Percentiles rank a stretch among this genome's conserved stretches.
phyloP scores from a whole-genome alignment of 1,284 basidiomycete genomes.

The Rhodotorula sp. region DNA sequence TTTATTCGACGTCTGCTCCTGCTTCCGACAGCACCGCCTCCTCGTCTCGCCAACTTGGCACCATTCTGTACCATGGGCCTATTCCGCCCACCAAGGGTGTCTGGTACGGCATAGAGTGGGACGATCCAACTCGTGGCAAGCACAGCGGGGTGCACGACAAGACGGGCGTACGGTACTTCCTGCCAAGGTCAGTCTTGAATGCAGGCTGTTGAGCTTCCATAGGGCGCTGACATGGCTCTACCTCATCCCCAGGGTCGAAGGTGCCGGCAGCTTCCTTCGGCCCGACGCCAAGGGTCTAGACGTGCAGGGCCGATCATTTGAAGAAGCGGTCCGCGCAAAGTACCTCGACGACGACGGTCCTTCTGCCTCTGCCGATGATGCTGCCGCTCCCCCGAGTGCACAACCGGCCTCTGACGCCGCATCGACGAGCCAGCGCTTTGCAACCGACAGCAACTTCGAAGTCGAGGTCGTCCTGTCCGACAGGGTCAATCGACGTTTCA shows the following conservation, averaged over 20 bases:
- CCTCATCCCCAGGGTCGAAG: slow-evolving; percentile 34
- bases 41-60: slow-evolving; percentile 1
- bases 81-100: slow-evolving; percentile 66
- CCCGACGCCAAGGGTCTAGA: slow-evolving; percentile 40
- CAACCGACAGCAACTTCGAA: slow-evolving; percentile 55
- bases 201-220: background rate
- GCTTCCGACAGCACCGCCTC: slow-evolving; percentile 46
- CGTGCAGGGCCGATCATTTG: slow-evolving; percentile 66
- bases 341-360: slow-evolving; percentile 61
- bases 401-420: slow-evolving; percentile 49
- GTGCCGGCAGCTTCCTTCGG: slow-evolving; percentile 50
- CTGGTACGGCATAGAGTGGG: slow-evolving; percentile 97
- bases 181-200: slow-evolving; percentile 61
- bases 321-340: slow-evolving; percentile 70
- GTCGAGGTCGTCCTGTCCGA: slow-evolving; percentile 84
- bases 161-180: slow-evolving; percentile 76
- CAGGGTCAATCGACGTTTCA: slow-evolving; percentile 70
- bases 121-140: slow-evolving; percentile 76
- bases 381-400: slow-evolving; percentile 43
- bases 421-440: slow-evolving; percentile 51
- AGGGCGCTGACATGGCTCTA: background rate
- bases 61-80: slow-evolving; percentile 68
- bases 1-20: background rate
- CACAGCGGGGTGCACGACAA: slow-evolving; percentile 71
- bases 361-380: slow-evolving; percentile 51